Conservation (phyloP, 306 rosid genomes). For the Trifolium dubium region DNA sequence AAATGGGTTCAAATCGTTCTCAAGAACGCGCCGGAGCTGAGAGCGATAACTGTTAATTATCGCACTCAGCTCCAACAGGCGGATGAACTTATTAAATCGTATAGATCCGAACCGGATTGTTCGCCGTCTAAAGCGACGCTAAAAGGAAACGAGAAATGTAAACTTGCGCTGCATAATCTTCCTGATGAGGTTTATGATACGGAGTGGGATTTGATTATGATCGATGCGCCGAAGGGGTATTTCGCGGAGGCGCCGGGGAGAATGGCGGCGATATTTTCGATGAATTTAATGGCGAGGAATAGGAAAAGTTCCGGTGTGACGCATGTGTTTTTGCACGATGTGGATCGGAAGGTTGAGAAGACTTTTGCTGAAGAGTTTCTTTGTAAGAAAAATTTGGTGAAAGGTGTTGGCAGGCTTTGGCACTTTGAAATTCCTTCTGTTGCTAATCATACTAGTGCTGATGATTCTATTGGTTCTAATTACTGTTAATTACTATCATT, state of each 20-base stretch:
- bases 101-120: conserved; percentile 56
- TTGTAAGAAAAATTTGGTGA: conserved; percentile 64
- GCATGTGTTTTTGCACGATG: conserved; percentile 83
- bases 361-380: conserved; percentile 72
- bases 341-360: conserved; percentile 82
- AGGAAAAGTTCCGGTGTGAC: conserved; percentile 78
- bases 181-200: conserved; percentile 67
- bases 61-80: conserved; percentile 71
- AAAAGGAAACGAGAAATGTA: conserved; percentile 59
- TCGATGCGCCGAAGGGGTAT: conserved; percentile 85
- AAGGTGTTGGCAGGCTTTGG: conserved; percentile 79
- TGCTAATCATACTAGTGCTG: conserved; percentile 9
- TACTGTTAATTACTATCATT: conserved; percentile 48
- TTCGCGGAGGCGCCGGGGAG: conserved; percentile 83
- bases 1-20: conserved; percentile 75
- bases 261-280: conserved; percentile 82
- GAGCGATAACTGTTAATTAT: conserved; percentile 61
- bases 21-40: conserved; percentile 57
- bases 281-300: conserved; percentile 74
- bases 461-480: background rate
- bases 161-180: conserved; percentile 62
- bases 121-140: conserved; percentile 50
- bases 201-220: conserved; percentile 88
- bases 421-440: conserved; percentile 71
- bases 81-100: conserved; percentile 51